Evolutionary conservation across 208 protist genomes (phyloP).

Genomic region (Spongospora subterranea): DNA sequence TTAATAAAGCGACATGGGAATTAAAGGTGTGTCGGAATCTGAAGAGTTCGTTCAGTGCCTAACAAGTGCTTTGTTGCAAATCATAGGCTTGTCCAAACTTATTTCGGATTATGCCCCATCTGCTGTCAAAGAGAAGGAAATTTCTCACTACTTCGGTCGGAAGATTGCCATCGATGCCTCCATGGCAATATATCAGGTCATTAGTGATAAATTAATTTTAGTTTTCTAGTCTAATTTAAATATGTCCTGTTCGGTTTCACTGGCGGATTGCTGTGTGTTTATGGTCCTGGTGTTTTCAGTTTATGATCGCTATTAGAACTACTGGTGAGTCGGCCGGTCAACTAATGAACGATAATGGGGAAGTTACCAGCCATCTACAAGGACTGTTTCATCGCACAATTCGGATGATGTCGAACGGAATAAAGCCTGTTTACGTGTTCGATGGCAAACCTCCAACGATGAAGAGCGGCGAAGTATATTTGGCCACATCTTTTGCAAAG

Average conservation of each 20-base stretch:
- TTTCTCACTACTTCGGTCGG: slow-evolving; percentile 75
- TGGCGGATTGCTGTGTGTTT: neutral
- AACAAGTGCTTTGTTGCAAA: slow-evolving; percentile 90
- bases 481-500: neutral
- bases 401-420: slow-evolving; percentile 94
- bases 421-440: slow-evolving; percentile 97
- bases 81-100: slow-evolving; percentile 92
- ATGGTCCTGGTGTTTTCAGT: neutral
- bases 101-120: slow-evolving; percentile 89
- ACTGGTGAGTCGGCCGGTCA: slow-evolving; percentile 62
- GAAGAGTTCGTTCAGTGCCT: too few species aligned
- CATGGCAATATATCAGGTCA: slow-evolving; percentile 98
- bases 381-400: slow-evolving; percentile 97
- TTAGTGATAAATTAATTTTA: neutral
- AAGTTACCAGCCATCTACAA: slow-evolving; percentile 91
- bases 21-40: too few species aligned
- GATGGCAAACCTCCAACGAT: slow-evolving; percentile 97
- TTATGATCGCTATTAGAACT: slow-evolving; percentile 63
- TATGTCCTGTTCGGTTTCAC: neutral
- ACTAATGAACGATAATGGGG: slow-evolving; percentile 92
- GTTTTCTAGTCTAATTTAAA: neutral
- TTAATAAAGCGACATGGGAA: too few species aligned
- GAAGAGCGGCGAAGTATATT: slow-evolving; percentile 85
- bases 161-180: slow-evolving; percentile 98
- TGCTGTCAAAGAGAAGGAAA: slow-evolving; percentile 67